A percentile compares a stretch with the other conserved stretches of the same genome.
phyloP scores from a whole-genome alignment of 495 filamentous ascomycete species.

The Pseudotulostoma volvatum region DNA sequence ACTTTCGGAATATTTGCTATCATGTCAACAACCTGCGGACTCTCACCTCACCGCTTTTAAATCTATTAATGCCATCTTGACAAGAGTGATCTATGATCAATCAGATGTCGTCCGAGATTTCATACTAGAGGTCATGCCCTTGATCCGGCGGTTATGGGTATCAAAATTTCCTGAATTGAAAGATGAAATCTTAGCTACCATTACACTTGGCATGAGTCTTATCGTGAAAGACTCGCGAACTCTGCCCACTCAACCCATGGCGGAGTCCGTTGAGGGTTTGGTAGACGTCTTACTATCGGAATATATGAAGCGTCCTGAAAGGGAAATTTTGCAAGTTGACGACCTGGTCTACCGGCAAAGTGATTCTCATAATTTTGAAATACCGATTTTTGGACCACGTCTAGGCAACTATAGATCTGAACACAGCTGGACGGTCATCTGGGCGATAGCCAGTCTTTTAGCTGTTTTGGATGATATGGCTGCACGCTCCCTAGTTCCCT shows the following conservation, averaged over 20 bases:
- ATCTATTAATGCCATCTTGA: conserved; percentile 54
- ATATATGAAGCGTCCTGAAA: conserved; percentile 52
- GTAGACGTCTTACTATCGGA: conserved; percentile 49
- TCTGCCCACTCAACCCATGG: conserved; percentile 15
- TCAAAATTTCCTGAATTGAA: conserved; percentile 42
- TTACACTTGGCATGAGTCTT: conserved; percentile 40
- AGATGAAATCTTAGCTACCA: conserved; percentile 57
- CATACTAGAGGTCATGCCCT: conserved; percentile 44
- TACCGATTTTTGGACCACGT: conserved; percentile 23
- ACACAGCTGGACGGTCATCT: conserved; percentile 31
- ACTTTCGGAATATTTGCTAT: conserved; percentile 45
- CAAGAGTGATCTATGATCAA: conserved; percentile 48
- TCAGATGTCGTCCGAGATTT: conserved; percentile 40
- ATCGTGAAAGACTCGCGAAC: conserved; percentile 14
- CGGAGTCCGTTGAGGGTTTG: conserved; percentile 33
- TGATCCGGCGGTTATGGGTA: conserved; percentile 59
- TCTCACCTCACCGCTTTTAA: conserved; percentile 57
- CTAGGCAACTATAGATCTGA: conserved; percentile 28
- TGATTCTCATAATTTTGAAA: conserved; percentile 5
- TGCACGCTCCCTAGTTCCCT: conserved; percentile 4
- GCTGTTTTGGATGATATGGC: conserved; percentile 16
- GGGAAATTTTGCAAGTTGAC: conserved; percentile 58
- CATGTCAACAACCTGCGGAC: conserved; percentile 40
- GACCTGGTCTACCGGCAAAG: conserved; percentile 43
- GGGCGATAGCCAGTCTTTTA: conserved; percentile 22